Base-by-base conservation (phyloP, 2,329 filamentous ascomycete species). In the Clonostachys byssicola region DNA sequence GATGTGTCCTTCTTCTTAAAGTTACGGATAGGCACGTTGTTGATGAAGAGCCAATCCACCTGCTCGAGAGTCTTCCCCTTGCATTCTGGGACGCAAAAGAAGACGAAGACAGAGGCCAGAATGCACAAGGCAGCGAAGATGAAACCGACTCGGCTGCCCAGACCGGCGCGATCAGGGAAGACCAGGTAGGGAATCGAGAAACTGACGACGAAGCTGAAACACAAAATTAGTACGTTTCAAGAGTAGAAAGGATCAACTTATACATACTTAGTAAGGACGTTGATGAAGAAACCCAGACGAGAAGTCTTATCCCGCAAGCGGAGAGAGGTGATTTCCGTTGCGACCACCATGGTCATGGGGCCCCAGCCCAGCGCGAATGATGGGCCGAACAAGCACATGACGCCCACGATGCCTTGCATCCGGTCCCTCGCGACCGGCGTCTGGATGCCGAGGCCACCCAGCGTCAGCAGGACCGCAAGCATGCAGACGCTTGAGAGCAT, bases 161-260 rank as follows among this genome's bases (percentile, higher is more conserved):
- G 56, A 23, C 57, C 53, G 1, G 62, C 66, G 35, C 65, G 65
- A 8, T 60, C 58, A 6, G 56, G 55, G 43, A 66, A 57, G n/a
- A 66, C 54, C 17, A 69, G 58, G 49, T 69, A 70, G 1, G 67
- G 68, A 10, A 66, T 58, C 14, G 55, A 59, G 45, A 70, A 70
- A 3, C 57, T 61, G 5, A 68, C 58, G 6, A 60, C 53, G 48
- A 58, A 61, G 23, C 23, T 30, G 9, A 30, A 30, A 8, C 20
- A 30, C 5, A 30, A 3, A 8, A 30, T 30, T 30, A 30, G 23
- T 9, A 30, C 23, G 23, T 9, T 9, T 30, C 2, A 8, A 30
- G 23, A 30, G 23, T 30, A 30, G 23, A 8, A 30, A 9, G 8
- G 3, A 30, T 30, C 23, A 30, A 30, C 23, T 30, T 30, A 9